Evolutionary conservation across 345 rosid species (phyloP).

Genomic region (Sisymbrium altissimum): DNA sequence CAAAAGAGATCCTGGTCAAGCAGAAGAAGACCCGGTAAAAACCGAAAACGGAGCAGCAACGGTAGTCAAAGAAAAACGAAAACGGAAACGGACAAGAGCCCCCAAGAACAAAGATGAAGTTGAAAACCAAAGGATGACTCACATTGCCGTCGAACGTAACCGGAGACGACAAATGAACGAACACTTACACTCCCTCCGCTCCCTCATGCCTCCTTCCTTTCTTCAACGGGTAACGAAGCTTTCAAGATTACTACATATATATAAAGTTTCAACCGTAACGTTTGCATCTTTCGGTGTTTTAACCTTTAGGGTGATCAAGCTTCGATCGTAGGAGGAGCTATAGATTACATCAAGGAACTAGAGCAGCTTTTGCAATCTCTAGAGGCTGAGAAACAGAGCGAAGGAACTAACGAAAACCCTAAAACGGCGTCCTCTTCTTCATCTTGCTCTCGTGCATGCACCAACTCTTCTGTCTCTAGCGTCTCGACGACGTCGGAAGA

Average conservation of each 20-base stretch:
- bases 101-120: conserved; percentile 72
- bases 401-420: conserved; percentile 15
- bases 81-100: conserved; percentile 58
- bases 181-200: conserved; percentile 61
- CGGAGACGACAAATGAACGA: conserved; percentile 77
- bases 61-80: conserved; percentile 46
- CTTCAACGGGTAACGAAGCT: conserved; percentile 52
- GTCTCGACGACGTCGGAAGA: conserved; percentile 38
- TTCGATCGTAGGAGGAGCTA: conserved; percentile 75
- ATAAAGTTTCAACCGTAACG: too few species aligned
- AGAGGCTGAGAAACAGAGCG: conserved; percentile 46
- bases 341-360: conserved; percentile 72
- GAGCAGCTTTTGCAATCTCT: conserved; percentile 67
- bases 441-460: conserved; percentile 34
- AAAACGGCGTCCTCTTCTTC: conserved; percentile 24
- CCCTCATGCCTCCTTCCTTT: conserved; percentile 70
- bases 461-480: conserved; percentile 21
- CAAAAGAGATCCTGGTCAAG: conserved; percentile 43
- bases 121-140: conserved; percentile 81
- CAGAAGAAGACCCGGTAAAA: conserved; percentile 47
- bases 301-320: conserved; percentile 70
- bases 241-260: too few species aligned
- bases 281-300: not conserved
- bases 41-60: conserved; percentile 25
- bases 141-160: conserved; percentile 84